A percentile compares a stretch with the other conserved stretches of the same genome.
These are phyloP conservation scores for Cytospora piceicola DNA, from an alignment of 2,329 filamentous ascomycete species.

Conservation along the genomic window DNA sequence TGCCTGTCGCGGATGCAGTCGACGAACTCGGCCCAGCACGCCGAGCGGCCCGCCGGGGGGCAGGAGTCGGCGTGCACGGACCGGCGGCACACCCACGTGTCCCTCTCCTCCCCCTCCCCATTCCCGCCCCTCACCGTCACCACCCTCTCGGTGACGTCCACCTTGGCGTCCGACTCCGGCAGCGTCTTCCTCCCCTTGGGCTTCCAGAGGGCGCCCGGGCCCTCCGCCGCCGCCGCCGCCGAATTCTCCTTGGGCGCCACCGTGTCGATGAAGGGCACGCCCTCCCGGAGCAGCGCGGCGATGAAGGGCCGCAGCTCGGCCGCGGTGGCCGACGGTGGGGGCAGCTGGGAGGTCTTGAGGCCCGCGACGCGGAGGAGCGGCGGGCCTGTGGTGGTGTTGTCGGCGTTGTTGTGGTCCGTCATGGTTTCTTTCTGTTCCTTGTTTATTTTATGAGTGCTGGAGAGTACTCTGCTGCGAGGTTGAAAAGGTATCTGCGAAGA, in stretches of 20 bases:
- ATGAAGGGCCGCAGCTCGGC: slow-evolving; percentile 57
- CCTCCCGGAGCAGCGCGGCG: slow-evolving; percentile 58
- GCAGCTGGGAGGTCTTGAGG: slow-evolving; percentile 52
- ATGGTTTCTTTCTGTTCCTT: not conserved
- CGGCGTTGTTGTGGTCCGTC: not conserved
- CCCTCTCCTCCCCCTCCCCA: slow-evolving; percentile 39
- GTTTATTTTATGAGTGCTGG: not conserved
- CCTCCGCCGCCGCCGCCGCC: no score
- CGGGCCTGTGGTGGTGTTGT: not conserved
- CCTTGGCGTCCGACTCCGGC: slow-evolving; percentile 51
- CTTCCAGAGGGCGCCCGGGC: slow-evolving; percentile 40
- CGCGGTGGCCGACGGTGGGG: slow-evolving; percentile 43
- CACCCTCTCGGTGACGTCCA: slow-evolving; percentile 58
- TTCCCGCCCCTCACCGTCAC: slow-evolving; percentile 51
- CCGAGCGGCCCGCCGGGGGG: slow-evolving; percentile 56
- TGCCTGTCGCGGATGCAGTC: slow-evolving; percentile 62
- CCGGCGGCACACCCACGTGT: slow-evolving; percentile 67
- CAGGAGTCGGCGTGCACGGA: slow-evolving; percentile 65
- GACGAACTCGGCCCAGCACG: slow-evolving; percentile 67
- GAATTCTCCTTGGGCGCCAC: slow-evolving; percentile 56
- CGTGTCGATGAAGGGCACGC: slow-evolving; percentile 60
- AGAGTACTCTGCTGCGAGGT: no score
- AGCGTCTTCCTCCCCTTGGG: slow-evolving; percentile 50
- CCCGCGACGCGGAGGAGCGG: slow-evolving; percentile 60
- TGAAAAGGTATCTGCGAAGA: no score